phyloP scores from a whole-genome alignment of 345 rosid genomes.

The Psidium guajava region DNA sequence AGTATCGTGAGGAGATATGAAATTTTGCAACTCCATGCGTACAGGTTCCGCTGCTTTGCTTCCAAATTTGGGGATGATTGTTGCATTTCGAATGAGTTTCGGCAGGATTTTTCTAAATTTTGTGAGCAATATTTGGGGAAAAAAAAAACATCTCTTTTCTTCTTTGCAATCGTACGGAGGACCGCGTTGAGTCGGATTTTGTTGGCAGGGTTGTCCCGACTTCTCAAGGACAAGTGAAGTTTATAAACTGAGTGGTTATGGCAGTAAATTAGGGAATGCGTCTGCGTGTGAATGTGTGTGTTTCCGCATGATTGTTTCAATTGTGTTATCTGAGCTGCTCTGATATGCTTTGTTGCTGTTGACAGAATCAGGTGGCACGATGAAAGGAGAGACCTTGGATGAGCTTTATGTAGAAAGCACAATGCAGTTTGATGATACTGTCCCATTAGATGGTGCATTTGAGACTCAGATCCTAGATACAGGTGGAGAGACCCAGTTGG shows the following conservation, averaged over 20 bases:
- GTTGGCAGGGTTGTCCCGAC: background rate
- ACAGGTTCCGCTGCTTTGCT: background rate
- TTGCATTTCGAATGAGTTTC: background rate
- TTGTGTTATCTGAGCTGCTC: background rate
- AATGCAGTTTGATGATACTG: slow-evolving; percentile 8
- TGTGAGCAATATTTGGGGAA: background rate
- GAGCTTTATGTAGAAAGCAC: background rate
- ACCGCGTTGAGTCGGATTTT: background rate
- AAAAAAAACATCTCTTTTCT: background rate
- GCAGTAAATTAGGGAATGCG: background rate
- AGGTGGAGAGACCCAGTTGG: slow-evolving; percentile 5
- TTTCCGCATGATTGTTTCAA: background rate
- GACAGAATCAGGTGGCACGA: slow-evolving; percentile 6
- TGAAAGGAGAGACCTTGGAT: background rate
- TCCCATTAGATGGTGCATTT: slow-evolving; percentile 11
- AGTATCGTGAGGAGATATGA: background rate
- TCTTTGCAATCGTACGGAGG: background rate
- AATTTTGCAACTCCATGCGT: background rate
- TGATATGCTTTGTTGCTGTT: background rate
- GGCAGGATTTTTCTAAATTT: background rate
- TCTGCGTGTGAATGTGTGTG: background rate
- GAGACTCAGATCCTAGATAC: slow-evolving; percentile 20
- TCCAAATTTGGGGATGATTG: background rate
- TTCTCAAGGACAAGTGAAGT: background rate
- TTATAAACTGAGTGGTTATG: background rate